A percentile compares a stretch with the other conserved stretches of the same genome.
Evolutionary conservation across 345 rosid species (phyloP).

Genomic region (Ceriops zippeliana): DNA sequence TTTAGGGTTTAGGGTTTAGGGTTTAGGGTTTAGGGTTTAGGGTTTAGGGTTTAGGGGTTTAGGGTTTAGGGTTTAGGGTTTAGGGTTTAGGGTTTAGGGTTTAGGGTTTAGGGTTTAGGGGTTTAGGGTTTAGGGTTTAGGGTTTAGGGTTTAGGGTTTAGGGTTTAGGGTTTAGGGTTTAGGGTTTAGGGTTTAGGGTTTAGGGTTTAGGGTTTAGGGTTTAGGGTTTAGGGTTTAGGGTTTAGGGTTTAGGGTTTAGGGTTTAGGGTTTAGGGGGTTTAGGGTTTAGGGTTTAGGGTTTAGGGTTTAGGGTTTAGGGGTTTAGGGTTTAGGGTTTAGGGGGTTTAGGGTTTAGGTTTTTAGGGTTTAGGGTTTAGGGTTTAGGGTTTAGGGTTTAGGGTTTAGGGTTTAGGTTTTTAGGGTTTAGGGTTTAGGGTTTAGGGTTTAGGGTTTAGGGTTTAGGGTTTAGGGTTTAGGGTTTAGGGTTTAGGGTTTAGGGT

Average conservation of each 20-base stretch:
- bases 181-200: conserved; percentile 12
- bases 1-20: background rate
- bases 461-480: conserved; percentile 25
- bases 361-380: too few relatives aligned
- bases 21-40: conserved; percentile 17
- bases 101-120: conserved; percentile 9
- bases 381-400: too few relatives aligned
- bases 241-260: conserved; percentile 21
- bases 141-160: conserved; percentile 24
- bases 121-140: conserved; percentile 21
- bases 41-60: too few relatives aligned
- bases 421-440: too few relatives aligned
- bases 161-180: conserved; percentile 23
- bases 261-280: conserved; percentile 2
- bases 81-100: conserved; percentile 19
- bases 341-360: conserved; percentile 24
- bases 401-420: too few relatives aligned
- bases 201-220: conserved; percentile 19
- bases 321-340: conserved; percentile 24
- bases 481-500: too few relatives aligned
- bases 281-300: conserved; percentile 26
- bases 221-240: conserved; percentile 9
- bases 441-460: too few relatives aligned
- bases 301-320: conserved; percentile 25
- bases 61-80: conserved; percentile 16